These are phyloP conservation scores for Fusarium ambrosium DNA, from an alignment of 2,329 filamentous ascomycete species.

Conservation along the genomic window DNA sequence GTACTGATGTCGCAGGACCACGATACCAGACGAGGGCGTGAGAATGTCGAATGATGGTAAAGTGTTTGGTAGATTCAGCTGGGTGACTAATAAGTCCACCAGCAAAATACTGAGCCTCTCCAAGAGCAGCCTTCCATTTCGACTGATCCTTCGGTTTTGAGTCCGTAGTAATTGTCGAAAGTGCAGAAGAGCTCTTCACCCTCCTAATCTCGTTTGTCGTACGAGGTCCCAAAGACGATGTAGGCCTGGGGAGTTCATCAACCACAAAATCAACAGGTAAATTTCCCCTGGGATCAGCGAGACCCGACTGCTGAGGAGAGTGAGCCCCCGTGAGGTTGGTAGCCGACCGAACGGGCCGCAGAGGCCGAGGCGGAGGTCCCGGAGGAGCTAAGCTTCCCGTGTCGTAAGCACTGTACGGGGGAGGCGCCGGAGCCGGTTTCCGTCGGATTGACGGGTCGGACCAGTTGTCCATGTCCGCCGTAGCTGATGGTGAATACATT, in stretches of 20 bases:
- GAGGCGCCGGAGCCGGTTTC: slow-evolving; percentile 32
- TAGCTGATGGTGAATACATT: slow-evolving; percentile 1
- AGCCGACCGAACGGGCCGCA: slow-evolving; percentile 44
- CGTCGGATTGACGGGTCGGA: slow-evolving; percentile 25
- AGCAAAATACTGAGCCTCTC: slow-evolving; percentile 74
- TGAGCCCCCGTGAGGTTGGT: slow-evolving; percentile 44
- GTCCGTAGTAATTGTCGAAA: slow-evolving; percentile 34
- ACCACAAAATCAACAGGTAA: slow-evolving; percentile 45
- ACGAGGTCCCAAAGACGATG: slow-evolving; percentile 19
- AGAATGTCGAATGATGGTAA: slow-evolving; percentile 76
- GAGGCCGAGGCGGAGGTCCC: slow-evolving; percentile 33
- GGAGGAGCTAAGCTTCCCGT: slow-evolving; percentile 35
- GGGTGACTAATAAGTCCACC: slow-evolving; percentile 75
- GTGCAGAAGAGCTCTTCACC: slow-evolving; percentile 51
- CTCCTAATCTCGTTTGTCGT: slow-evolving; percentile 46
- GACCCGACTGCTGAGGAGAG: slow-evolving; percentile 38
- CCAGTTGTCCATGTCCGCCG: slow-evolving; percentile 26
- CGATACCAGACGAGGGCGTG: slow-evolving; percentile 74
- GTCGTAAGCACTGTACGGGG: slow-evolving; percentile 33
- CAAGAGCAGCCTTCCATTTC: slow-evolving; percentile 63
- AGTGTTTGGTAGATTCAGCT: slow-evolving; percentile 74
- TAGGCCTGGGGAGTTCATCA: slow-evolving; percentile 38
- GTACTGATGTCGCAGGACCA: slow-evolving; percentile 73
- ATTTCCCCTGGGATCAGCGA: slow-evolving; percentile 33
- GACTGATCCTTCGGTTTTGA: slow-evolving; percentile 41